phyloP scores from a whole-genome alignment of 2,329 filamentous ascomycete species.

The Aspergillus spinulosporus region DNA sequence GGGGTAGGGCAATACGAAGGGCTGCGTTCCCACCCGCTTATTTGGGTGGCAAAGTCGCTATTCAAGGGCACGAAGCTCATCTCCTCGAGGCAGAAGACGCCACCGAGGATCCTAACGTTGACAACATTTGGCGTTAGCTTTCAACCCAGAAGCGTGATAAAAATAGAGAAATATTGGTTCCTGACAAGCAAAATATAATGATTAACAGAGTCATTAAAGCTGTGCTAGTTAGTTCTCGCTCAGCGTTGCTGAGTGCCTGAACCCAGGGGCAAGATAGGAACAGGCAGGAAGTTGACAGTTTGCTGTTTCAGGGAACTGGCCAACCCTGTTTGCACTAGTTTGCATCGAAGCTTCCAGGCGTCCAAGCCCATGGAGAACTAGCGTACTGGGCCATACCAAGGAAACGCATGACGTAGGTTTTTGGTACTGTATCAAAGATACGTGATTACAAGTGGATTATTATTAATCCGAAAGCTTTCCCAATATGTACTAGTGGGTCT shows the following conservation, averaged over 20 bases:
- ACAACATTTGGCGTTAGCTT: neutral
- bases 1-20: slow-evolving; percentile 15
- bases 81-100: slow-evolving; percentile 19
- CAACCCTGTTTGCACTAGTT: slow-evolving; percentile 4
- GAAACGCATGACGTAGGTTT: neutral
- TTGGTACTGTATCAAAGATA: neutral
- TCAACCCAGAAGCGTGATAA: neutral
- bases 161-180: neutral
- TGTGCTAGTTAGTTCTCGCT: neutral
- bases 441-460: neutral
- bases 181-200: slow-evolving; percentile 5
- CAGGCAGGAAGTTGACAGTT: slow-evolving; percentile 3
- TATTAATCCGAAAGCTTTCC: neutral
- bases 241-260: slow-evolving; percentile 3
- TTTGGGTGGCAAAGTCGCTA: slow-evolving; percentile 14
- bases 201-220: slow-evolving; percentile 2
- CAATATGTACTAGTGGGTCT: neutral
- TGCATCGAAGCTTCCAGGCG: neutral
- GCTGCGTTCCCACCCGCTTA: slow-evolving; percentile 16
- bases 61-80: slow-evolving; percentile 10
- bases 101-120: slow-evolving; percentile 12
- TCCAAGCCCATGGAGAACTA: neutral
- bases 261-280: slow-evolving; percentile 4
- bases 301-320: neutral
- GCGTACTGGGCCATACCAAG: neutral